Percentiles rank a stretch among this genome's conserved stretches.
phyloP scores from a whole-genome alignment of 176 grass and related monocot genomes.

The Oryza punctata region DNA sequence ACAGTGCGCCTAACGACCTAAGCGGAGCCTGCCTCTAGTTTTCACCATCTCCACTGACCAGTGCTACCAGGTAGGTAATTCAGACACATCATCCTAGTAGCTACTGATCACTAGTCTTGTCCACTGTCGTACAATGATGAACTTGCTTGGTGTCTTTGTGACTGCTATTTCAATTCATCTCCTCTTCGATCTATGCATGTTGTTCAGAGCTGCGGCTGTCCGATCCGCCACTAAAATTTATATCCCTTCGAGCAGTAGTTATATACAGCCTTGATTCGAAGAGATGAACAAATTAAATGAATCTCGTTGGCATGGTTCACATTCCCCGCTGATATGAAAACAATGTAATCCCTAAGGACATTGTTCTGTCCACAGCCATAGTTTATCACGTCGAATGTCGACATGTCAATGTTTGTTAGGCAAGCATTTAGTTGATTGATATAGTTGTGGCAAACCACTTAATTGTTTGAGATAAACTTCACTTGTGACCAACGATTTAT shows the following conservation, averaged over 20 bases:
- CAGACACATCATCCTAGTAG: not conserved
- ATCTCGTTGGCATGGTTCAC: not conserved
- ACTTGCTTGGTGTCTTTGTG: not conserved
- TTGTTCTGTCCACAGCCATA: too few relatives aligned
- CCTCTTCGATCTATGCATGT: not conserved
- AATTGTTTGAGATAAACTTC: too few relatives aligned
- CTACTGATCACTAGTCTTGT: not conserved
- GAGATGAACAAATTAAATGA: not conserved
- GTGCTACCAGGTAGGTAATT: not conserved
- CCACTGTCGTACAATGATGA: not conserved
- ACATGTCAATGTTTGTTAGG: too few relatives aligned
- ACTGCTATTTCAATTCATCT: not conserved
- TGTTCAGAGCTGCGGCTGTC: not conserved
- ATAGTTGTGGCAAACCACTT: too few relatives aligned
- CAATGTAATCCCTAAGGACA: not conserved
- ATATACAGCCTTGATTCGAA: not conserved
- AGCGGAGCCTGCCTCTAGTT: not conserved
- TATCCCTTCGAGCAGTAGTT: not conserved
- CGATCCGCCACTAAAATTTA: not conserved
- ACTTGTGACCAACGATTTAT: too few relatives aligned
- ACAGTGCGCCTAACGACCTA: conserved; percentile 26
- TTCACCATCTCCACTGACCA: not conserved
- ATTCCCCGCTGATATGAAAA: not conserved
- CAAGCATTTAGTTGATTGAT: too few relatives aligned
- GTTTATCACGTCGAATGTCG: too few relatives aligned